A percentile compares a stretch with the other conserved stretches of the same genome.
Conservation (phyloP, 108 stramenopile genomes). For the Chaetoceros tenuissimus region DNA sequence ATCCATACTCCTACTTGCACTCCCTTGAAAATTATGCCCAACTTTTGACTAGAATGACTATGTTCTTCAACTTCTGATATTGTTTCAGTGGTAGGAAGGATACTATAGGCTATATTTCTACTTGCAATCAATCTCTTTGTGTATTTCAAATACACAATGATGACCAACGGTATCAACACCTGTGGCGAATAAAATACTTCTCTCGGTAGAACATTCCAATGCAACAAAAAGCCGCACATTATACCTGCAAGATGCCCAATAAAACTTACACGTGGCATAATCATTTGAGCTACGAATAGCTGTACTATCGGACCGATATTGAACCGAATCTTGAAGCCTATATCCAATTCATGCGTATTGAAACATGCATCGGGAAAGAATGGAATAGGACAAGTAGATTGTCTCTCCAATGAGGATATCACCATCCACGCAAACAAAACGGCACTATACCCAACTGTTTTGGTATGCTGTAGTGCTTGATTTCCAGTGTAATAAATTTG, state of each 20-base stretch:
- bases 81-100: no score
- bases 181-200: slow-evolving; percentile 17
- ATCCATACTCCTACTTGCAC: no score
- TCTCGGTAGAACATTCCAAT: slow-evolving; percentile 64
- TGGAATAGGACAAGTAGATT: slow-evolving; percentile 54
- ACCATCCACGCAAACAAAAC: slow-evolving; percentile 82
- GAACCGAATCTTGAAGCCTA: slow-evolving; percentile 17
- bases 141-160: background rate
- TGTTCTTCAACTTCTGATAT: no score
- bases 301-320: slow-evolving; percentile 63
- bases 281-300: slow-evolving; percentile 48
- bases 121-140: no score
- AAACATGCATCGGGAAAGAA: slow-evolving; percentile 70
- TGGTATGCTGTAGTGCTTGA: slow-evolving; percentile 12
- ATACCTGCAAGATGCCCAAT: slow-evolving; percentile 78
- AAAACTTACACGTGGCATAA: slow-evolving; percentile 67
- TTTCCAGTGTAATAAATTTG: background rate
- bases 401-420: slow-evolving; percentile 40
- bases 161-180: background rate
- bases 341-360: slow-evolving; percentile 22
- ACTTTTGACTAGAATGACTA: no score
- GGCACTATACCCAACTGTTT: slow-evolving; percentile 71
- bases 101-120: no score
- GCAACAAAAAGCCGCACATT: slow-evolving; percentile 53
- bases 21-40: no score